phyloP scores from a whole-genome alignment of 2,329 filamentous ascomycete genomes.

The Plectosphaerella cucumerina region DNA sequence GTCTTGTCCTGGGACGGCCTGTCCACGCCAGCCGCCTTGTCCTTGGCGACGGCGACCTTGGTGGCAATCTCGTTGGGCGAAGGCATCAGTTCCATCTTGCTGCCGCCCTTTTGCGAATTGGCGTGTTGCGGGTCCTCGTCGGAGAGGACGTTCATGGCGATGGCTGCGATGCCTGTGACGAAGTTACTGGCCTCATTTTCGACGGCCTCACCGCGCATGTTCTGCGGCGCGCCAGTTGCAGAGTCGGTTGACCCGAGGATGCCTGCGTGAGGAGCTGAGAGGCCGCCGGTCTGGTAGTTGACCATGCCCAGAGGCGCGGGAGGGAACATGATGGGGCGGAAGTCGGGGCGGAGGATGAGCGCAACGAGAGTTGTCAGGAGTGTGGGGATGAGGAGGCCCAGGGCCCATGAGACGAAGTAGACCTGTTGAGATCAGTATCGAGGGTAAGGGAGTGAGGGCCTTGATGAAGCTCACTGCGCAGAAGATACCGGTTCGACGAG shows the following conservation, averaged over 20 bases:
- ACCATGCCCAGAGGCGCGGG: conserved; percentile 58
- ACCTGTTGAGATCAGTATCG: conserved; percentile 22
- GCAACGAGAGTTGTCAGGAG: conserved; percentile 37
- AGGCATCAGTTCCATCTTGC: not conserved
- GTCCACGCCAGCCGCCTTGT: conserved; percentile 8
- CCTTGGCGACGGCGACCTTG: conserved; percentile 6
- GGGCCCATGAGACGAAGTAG: conserved; percentile 5
- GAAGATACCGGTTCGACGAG: conserved; percentile 50
- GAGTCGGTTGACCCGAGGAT: conserved; percentile 57
- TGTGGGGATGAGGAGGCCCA: conserved; percentile 35
- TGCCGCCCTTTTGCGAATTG: not conserved
- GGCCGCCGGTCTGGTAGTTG: conserved; percentile 49
- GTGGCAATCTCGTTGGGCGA: conserved; percentile 1
- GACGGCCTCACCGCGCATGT: conserved; percentile 45
- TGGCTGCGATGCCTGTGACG: conserved; percentile 51
- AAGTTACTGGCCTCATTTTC: conserved; percentile 37
- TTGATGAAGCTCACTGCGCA: conserved; percentile 34
- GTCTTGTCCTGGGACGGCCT: conserved; percentile 10
- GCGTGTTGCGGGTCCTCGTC: conserved; percentile 3
- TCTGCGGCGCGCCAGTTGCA: conserved; percentile 59
- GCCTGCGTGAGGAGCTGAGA: conserved; percentile 58
- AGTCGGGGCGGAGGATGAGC: conserved; percentile 40
- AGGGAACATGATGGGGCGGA: conserved; percentile 42
- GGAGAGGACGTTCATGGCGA: conserved; percentile 3
- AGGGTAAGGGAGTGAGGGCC: conserved; percentile 21